phyloP scores from a whole-genome alignment of 208 protist species.

The Novymonas esmeraldas region DNA sequence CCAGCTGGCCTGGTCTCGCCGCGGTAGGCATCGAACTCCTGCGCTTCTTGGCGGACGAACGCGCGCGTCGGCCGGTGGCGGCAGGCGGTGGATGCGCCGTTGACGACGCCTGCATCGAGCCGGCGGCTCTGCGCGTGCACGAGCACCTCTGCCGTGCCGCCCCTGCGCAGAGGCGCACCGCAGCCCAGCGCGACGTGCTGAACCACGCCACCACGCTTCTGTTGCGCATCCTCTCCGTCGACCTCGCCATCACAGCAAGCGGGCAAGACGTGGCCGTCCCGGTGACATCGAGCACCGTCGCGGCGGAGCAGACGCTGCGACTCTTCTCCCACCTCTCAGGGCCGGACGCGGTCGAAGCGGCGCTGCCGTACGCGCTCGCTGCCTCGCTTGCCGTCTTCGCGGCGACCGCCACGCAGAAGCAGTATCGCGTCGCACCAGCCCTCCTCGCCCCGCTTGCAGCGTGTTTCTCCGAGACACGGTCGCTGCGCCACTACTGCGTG shows the following conservation, averaged over 20 bases:
- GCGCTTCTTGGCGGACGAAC: conserved; percentile 24
- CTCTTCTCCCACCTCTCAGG: conserved; percentile 25
- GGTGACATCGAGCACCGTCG: conserved; percentile 6
- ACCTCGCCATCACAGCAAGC: neutral
- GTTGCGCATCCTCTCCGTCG: conserved; percentile 17
- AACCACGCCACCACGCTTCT: conserved; percentile 13
- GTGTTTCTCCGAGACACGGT: conserved; percentile 24
- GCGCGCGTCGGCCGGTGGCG: neutral
- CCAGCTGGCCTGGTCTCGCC: conserved; percentile 39
- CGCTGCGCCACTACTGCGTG: conserved; percentile 24
- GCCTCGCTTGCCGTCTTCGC: conserved; percentile 29
- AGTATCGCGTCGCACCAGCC: neutral
- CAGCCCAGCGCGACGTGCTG: conserved; percentile 20
- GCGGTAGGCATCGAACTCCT: conserved; percentile 51
- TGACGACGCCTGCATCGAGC: conserved; percentile 9
- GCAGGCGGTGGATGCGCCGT: neutral
- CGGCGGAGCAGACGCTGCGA: conserved; percentile 24
- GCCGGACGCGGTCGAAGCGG: conserved; percentile 4
- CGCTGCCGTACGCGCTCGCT: conserved; percentile 37
- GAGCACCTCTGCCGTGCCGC: conserved; percentile 14
- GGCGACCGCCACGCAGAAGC: conserved; percentile 8
- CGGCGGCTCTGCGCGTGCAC: conserved; percentile 20
- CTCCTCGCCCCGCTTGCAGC: conserved; percentile 10
- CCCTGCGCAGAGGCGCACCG: conserved; percentile 9
- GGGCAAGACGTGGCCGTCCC: conserved; percentile 6